Evolutionary conservation across 768 basidiomycete genomes (phyloP), one percentile per base, ranked within the genome.

Genomic region (Paxillus involutus): DNA sequence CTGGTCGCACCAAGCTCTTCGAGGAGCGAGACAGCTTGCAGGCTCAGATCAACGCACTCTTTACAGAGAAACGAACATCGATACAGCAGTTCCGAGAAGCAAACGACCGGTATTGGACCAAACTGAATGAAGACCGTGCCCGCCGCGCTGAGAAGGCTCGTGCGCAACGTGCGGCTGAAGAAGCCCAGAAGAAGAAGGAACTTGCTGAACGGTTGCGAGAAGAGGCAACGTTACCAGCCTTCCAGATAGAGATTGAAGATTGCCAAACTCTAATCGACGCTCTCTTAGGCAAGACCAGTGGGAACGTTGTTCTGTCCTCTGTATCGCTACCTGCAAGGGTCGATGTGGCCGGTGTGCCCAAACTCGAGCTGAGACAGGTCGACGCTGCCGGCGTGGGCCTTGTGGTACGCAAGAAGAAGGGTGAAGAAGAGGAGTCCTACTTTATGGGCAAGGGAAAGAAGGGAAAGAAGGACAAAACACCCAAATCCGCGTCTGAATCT

Each of bases 241-340:
- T 83, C 80, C 91, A 92, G 64, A 79, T 85, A 49, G 85, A 98
- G 69, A 94, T 99, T 63, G 93, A 98, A 75, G 97, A 98, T 69
- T 98, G 94, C 75, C 88, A 91, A 66, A 96, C 89, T 4, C 83
- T 97, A 59, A 87, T 96, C 66, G 89, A 94, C 70, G 85, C 78
- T 66, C 85, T 97, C 73, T 85, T 81, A 16, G 88, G 88, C 21
- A 89, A 86, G 71, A 71, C 73, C 42, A 74, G 74, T 39, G 80
- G 76, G 13, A 72, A 74, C 37, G 72, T 73, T 33, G 70, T 74
- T 12, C 69, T 76, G 58, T 75, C 80, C 53, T 73, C 77, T n/a
- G 66, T 72, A 30, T 69, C 78, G 39, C 52, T 70, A 32, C 57
- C 70, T 9, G 77, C 75, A 60, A 71, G 74, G 49, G 75, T 59